Conservation (phyloP, 2,329 filamentous ascomycete species). For the Thielaviopsis musarum region DNA sequence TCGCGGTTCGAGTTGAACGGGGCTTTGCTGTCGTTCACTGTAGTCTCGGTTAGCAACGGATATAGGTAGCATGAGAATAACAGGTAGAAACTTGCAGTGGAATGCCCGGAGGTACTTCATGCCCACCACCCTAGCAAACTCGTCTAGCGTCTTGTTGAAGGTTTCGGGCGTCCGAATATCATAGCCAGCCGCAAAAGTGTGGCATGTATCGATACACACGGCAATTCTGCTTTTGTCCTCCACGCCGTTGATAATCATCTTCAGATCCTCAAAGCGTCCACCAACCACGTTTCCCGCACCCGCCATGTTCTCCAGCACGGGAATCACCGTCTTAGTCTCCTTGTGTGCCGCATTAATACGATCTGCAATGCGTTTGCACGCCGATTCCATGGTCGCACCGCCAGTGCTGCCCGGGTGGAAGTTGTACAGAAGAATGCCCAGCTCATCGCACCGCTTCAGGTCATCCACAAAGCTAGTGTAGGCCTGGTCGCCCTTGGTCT, state of each 20-base stretch:
- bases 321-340: constrained; percentile 59
- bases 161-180: constrained; percentile 62
- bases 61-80: neutral
- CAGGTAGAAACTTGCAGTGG: constrained; percentile 31
- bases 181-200: constrained; percentile 87
- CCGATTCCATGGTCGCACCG: constrained; percentile 43
- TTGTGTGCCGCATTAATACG: constrained; percentile 70
- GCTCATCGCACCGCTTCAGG: constrained; percentile 62
- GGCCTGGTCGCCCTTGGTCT: constrained; percentile 66
- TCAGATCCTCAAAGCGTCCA: constrained; percentile 67
- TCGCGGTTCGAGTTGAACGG: constrained; percentile 69
- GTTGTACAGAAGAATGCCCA: constrained; percentile 89
- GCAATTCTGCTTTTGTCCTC: constrained; percentile 72
- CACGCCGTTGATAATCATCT: constrained; percentile 65
- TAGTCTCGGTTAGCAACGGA: neutral
- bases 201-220: constrained; percentile 93
- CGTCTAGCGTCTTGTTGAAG: constrained; percentile 54
- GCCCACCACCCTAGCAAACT: constrained; percentile 67
- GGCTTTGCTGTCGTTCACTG: constrained; percentile 86
- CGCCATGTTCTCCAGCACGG: constrained; percentile 91
- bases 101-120: constrained; percentile 65
- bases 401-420: constrained; percentile 86
- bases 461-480: constrained; percentile 81
- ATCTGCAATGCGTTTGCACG: constrained; percentile 61
- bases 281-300: constrained; percentile 78